Evolutionary conservation across 371 early-diverging fungal species (phyloP), one percentile per base, ranked within the genome.

Genomic region (Mortierella sp.): DNA sequence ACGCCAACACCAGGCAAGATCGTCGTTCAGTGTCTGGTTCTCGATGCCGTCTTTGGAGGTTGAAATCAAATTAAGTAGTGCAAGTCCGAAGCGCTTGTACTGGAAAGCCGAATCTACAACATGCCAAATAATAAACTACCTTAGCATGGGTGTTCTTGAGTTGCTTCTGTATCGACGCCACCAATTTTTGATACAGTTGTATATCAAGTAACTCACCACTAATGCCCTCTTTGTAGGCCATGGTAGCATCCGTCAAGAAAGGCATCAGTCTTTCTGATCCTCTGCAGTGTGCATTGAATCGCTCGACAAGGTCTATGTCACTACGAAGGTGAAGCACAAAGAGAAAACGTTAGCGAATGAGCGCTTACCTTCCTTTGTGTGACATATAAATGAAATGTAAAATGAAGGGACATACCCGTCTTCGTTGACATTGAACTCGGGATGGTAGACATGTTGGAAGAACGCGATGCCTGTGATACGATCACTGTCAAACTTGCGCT

Each of bases 381-480:
- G 18, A 35, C 4, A 73, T 44, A 4, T 1, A 14, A 29, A 71
- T 11, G 38, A 35, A n/a, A 5, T 35, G 51, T 46, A 14, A 46
- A 71, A 21, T n/a, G 4, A 29, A 11, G 12, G 5, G 12, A 51
- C 78, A 27, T 88, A 87, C 85, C 83, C 83, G 51, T 88, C 88
- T 51, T 90, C 90, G 68, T 87, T 89, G n/a, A 90, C 87, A 65
- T 90, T 90, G 72, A 88, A 90, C 63, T 90, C 90, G 35, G 90
- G 90, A 43, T 89, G 90, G 71, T 88, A 89, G 38, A 89, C 90
- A 74, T 89, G 88, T 48, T 89, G 88, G 43, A 88, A 89, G 74
- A 89, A 89, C 6, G 80, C 71, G 27, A 82, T 74, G 63, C 90
- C 79, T 3, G 81, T 73, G 70, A 88, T 88, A 21, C 84, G 78